phyloP scores from a whole-genome alignment of 2,329 filamentous ascomycete species.

The Aspergillaceae sp. region DNA sequence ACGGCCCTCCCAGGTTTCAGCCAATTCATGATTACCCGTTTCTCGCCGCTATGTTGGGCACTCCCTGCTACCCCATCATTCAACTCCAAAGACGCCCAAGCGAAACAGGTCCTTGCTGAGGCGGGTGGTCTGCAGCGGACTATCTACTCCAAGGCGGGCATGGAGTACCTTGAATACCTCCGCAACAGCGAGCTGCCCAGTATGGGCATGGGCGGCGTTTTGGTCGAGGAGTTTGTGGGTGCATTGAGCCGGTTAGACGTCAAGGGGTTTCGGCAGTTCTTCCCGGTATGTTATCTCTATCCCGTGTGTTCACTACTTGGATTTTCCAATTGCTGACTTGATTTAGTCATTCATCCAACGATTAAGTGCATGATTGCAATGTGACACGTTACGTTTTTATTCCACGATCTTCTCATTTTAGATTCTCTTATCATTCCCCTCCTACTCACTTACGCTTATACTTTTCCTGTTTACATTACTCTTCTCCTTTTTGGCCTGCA shows the following conservation, averaged over 20 bases:
- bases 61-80: slow-evolving; percentile 72
- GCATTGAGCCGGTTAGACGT: slow-evolving; percentile 37
- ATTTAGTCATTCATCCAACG: slow-evolving; percentile 36
- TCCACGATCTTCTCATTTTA: slow-evolving; percentile 3
- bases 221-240: slow-evolving; percentile 40
- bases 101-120: slow-evolving; percentile 78
- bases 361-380: slow-evolving; percentile 32
- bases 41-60: slow-evolving; percentile 85
- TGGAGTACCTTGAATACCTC: slow-evolving; percentile 58
- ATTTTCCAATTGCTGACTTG: slow-evolving; percentile 1
- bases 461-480: too few species aligned
- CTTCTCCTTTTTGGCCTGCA: too few species aligned
- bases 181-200: slow-evolving; percentile 37
- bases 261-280: slow-evolving; percentile 42
- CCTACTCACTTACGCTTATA: not conserved
- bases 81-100: slow-evolving; percentile 78
- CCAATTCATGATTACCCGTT: slow-evolving; percentile 76
- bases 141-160: slow-evolving; percentile 84
- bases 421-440: slow-evolving; percentile 5
- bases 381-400: slow-evolving; percentile 4
- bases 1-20: slow-evolving; percentile 74
- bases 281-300: slow-evolving; percentile 30
- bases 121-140: slow-evolving; percentile 79
- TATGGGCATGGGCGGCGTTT: slow-evolving; percentile 40
- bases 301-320: not conserved